A percentile compares a stretch with the other conserved stretches of the same genome.
Evolutionary conservation across 805 yeast genomes (phyloP).

Genomic region (Wickerhamomyces subpelliculosus): DNA sequence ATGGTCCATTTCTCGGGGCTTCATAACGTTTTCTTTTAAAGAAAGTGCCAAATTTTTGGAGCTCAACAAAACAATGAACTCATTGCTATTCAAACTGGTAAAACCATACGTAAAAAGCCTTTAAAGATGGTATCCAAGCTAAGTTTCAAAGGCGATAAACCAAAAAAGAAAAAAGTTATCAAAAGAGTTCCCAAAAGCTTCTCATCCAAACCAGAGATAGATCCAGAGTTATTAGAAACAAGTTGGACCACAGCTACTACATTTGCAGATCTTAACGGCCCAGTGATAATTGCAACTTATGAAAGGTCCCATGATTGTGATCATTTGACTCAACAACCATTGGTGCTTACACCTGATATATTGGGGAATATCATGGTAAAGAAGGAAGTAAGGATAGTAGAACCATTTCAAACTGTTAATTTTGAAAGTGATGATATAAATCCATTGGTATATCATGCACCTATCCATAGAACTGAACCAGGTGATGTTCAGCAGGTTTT

Average conservation of each 20-base stretch:
- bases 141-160: constrained; percentile 29
- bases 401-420: constrained; percentile 1
- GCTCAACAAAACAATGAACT: too few species aligned
- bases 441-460: constrained; percentile 2
- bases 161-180: constrained; percentile 9
- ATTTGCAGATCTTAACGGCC: constrained; percentile 25
- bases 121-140: constrained; percentile 31
- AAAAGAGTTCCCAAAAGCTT: constrained; percentile 1
- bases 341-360: background rate
- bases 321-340: background rate
- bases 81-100: too few species aligned
- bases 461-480: constrained; percentile 23
- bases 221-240: constrained; percentile 5
- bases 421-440: constrained; percentile 5
- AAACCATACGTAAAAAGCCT: too few species aligned
- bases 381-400: background rate
- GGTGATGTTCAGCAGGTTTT: constrained; percentile 26
- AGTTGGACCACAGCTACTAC: constrained; percentile 22
- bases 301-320: background rate
- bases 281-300: constrained; percentile 19
- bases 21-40: too few species aligned
- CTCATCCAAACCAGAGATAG: constrained; percentile 2
- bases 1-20: too few species aligned
- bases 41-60: too few species aligned
- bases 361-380: constrained; percentile 1